Evolutionary conservation across 2,329 filamentous ascomycete genomes (phyloP).

Genomic region (Ceratocystis colombiana): DNA sequence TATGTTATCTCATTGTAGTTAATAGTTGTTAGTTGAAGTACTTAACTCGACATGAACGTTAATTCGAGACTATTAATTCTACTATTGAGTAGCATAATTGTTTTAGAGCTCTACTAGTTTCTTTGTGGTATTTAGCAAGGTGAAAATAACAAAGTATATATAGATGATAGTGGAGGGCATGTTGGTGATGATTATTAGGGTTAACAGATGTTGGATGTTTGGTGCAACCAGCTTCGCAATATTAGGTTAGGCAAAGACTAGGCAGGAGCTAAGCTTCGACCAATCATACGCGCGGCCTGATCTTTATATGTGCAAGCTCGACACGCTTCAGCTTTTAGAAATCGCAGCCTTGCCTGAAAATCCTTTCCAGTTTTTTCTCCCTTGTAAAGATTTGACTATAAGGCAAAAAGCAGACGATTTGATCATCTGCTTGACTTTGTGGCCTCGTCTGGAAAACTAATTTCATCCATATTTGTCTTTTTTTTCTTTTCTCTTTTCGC

Average conservation of each 20-base stretch:
- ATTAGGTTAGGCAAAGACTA: neutral
- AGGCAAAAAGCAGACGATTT: neutral
- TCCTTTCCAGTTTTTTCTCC: neutral
- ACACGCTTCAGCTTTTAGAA: neutral
- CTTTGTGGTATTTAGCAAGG: no score
- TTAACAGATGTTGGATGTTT: neutral
- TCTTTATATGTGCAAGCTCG: neutral
- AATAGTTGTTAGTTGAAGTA: no score
- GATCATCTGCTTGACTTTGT: neutral
- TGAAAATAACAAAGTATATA: no score
- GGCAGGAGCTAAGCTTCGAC: neutral
- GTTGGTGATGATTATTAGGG: no score
- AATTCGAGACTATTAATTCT: no score
- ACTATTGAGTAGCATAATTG: no score
- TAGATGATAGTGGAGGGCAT: no score
- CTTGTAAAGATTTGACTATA: neutral
- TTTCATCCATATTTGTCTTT: neutral
- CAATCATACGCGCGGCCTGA: constrained; percentile 1
- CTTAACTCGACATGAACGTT: no score
- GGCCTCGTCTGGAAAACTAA: neutral
- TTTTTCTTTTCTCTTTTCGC: neutral
- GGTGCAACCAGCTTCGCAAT: neutral
- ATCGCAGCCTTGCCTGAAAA: constrained; percentile 7
- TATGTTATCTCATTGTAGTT: no score
- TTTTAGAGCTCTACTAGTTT: no score